A percentile compares a stretch with the other conserved stretches of the same genome.
phyloP scores from a whole-genome alignment of 257 asterid species.

The Apocynum venetum region DNA sequence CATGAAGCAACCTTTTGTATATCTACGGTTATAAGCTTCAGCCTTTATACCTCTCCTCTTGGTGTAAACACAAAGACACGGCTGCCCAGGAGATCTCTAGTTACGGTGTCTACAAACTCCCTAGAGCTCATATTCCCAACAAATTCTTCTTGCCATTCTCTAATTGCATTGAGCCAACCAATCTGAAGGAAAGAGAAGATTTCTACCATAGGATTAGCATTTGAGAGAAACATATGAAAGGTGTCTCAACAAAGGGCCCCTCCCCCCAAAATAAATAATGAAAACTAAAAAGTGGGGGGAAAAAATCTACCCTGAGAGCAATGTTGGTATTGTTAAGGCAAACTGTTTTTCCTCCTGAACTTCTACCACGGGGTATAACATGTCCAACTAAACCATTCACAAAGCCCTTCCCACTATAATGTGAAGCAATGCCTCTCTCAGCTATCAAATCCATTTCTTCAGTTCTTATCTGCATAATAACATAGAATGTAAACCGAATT shows the following conservation, averaged over 20 bases:
- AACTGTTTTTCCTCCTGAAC: constrained; percentile 53
- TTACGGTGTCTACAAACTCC: constrained; percentile 88
- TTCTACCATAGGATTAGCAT: constrained; percentile 21
- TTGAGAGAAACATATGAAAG: constrained; percentile 8
- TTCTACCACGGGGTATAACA: constrained; percentile 46
- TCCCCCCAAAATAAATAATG: not conserved
- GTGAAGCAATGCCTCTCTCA: constrained; percentile 93
- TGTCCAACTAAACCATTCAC: constrained; percentile 85
- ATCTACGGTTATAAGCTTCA: not conserved
- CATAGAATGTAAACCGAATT: not conserved
- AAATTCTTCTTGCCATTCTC: constrained; percentile 98
- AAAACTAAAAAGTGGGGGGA: not conserved
- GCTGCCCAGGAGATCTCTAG: constrained; percentile 87
- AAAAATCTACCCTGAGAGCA: constrained; percentile 72
- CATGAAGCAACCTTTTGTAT: constrained; percentile 3
- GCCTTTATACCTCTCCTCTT: constrained; percentile 68
- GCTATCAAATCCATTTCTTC: constrained; percentile 95
- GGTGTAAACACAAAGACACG: constrained; percentile 97
- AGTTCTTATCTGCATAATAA: constrained; percentile 66
- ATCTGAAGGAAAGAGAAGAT: constrained; percentile 46
- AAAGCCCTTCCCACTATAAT: constrained; percentile 76
- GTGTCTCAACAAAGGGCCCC: not conserved
- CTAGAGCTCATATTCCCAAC: constrained; percentile 97
- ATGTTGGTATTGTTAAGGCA: constrained; percentile 86
- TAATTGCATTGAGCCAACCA: constrained; percentile 94